A percentile compares a stretch with the other conserved stretches of the same genome.
Evolutionary conservation across 306 rosid genomes (phyloP).

Genomic region (Neltuma alba): DNA sequence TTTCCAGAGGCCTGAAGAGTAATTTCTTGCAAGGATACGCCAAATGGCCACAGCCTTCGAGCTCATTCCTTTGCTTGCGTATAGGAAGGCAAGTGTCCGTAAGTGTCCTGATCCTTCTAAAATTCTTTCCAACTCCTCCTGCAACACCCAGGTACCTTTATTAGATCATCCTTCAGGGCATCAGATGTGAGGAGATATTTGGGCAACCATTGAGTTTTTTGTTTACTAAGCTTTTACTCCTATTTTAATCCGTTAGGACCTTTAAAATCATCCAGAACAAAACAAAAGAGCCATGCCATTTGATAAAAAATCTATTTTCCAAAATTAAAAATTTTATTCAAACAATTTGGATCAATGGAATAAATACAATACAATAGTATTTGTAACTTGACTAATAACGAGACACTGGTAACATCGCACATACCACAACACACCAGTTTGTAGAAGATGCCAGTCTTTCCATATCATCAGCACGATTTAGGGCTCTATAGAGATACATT

Average conservation of each 20-base stretch:
- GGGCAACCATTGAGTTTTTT: not conserved
- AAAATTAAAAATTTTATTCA: slow-evolving; percentile 18
- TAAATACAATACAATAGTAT: slow-evolving; percentile 10
- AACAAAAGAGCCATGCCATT: slow-evolving; percentile 4
- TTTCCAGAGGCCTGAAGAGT: slow-evolving; percentile 80
- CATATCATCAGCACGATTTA: slow-evolving; percentile 78
- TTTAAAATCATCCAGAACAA: not conserved
- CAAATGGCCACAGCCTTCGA: slow-evolving; percentile 88
- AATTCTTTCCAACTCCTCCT: slow-evolving; percentile 96
- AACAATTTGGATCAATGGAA: slow-evolving; percentile 25
- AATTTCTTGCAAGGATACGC: slow-evolving; percentile 89
- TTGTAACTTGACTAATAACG: slow-evolving; percentile 6
- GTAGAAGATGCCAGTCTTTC: slow-evolving; percentile 86
- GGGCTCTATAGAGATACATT: slow-evolving; percentile 90
- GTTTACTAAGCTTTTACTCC: not conserved
- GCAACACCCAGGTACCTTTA: slow-evolving; percentile 63
- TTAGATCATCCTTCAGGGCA: slow-evolving; percentile 57
- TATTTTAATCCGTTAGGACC: not conserved
- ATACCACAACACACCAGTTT: slow-evolving; percentile 94
- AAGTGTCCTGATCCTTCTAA: slow-evolving; percentile 89
- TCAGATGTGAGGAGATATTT: not conserved
- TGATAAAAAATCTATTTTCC: slow-evolving; percentile 10
- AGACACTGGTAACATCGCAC: slow-evolving; percentile 39
- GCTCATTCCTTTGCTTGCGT: slow-evolving; percentile 92
- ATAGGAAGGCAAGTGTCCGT: slow-evolving; percentile 93